Percentiles rank a stretch among this genome's conserved stretches.
These are phyloP conservation scores for Oryza glumipatula DNA, from an alignment of 176 grass and related monocot species.

Conservation along the genomic window DNA sequence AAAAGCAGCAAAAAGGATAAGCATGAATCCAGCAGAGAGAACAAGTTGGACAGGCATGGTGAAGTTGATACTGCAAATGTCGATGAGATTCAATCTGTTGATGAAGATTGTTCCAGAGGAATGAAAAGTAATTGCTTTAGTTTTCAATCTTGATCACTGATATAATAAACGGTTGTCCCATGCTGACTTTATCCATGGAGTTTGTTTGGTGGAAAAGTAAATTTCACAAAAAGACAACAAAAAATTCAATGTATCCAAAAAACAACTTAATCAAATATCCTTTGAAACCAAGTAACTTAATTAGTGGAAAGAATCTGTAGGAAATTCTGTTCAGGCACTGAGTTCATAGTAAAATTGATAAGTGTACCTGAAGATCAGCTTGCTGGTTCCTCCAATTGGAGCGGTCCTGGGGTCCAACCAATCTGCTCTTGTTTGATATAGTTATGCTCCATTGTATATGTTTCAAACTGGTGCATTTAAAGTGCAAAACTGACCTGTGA, in stretches of 20 bases:
- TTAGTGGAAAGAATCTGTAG: slow-evolving; percentile 15
- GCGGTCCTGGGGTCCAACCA: not conserved
- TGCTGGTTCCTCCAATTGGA: not conserved
- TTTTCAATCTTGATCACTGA: slow-evolving; percentile 9
- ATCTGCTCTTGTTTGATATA: slow-evolving; percentile 11
- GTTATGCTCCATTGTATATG: slow-evolving; percentile 14
- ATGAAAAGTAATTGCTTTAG: slow-evolving; percentile 76
- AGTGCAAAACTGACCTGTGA: slow-evolving; percentile 29
- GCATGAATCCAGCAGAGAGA: slow-evolving; percentile 34
- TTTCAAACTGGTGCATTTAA: slow-evolving; percentile 21
- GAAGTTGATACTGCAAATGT: slow-evolving; percentile 51
- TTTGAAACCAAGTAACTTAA: not conserved
- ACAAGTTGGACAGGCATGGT: slow-evolving; percentile 40
- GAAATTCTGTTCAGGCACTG: not conserved
- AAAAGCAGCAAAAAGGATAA: slow-evolving; percentile 48
- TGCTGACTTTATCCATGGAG: not conserved
- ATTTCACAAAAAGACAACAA: not conserved
- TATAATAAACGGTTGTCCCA: slow-evolving; percentile 1
- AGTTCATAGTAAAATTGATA: not conserved
- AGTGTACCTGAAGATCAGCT: not conserved
- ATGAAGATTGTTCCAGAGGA: slow-evolving; percentile 89
- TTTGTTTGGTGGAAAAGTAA: slow-evolving; percentile 16
- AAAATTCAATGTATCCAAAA: slow-evolving; percentile 1
- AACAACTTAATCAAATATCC: not conserved
- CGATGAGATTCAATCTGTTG: slow-evolving; percentile 62